Conservation (phyloP, 345 rosid species). For the Syzygium jambos region DNA sequence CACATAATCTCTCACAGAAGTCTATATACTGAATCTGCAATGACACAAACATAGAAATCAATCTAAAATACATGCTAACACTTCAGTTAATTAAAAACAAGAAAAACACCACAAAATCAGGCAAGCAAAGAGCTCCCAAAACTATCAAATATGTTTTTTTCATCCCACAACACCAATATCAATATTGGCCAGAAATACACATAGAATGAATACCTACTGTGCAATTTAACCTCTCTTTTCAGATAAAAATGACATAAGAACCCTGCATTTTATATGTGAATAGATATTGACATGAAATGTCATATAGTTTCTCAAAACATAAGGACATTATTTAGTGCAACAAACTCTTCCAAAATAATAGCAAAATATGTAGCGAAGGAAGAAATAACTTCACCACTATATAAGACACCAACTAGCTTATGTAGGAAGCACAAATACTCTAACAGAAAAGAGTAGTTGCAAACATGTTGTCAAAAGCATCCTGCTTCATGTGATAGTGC, state of each 20-base stretch:
- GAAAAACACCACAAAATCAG: not conserved
- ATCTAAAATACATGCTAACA: not conserved
- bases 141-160: not conserved
- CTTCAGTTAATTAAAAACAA: not conserved
- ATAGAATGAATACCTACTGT: not conserved
- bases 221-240: not conserved
- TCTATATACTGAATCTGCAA: conserved; percentile 89
- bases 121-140: not conserved
- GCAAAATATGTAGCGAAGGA: not conserved
- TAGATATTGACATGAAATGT: not conserved
- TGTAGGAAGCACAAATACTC: not conserved
- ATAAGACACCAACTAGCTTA: not conserved
- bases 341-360: not conserved
- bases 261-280: not conserved
- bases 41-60: not conserved
- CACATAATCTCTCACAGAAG: conserved; percentile 96
- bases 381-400: not conserved
- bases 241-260: not conserved
- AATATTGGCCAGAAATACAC: not conserved
- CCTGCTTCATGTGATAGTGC: not conserved
- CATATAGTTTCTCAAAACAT: not conserved
- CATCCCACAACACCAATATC: not conserved
- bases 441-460: not conserved
- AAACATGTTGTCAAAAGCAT: not conserved
- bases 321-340: not conserved